phyloP scores from a whole-genome alignment of 169 alveolate species.

The Amoebophrya sp. region DNA sequence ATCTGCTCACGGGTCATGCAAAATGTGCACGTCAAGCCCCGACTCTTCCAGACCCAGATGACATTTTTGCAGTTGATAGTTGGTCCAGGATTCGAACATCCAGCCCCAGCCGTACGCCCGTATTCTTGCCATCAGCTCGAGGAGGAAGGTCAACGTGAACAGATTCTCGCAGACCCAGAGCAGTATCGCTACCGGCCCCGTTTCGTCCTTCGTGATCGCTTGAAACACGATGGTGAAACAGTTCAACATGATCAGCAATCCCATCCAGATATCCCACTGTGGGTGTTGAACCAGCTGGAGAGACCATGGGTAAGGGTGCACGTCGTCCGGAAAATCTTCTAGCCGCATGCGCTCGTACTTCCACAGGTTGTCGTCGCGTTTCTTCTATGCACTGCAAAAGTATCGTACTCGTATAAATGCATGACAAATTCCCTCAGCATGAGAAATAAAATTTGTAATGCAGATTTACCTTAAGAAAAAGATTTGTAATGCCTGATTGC shows the following conservation, averaged over 20 bases:
- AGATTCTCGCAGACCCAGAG: neutral
- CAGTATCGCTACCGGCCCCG: neutral
- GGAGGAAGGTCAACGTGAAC: neutral
- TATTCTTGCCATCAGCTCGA: neutral
- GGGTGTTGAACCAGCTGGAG: neutral
- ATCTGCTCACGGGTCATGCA: no score
- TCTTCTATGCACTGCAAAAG: no score
- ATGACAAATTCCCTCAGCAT: no score
- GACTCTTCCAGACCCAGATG: no score
- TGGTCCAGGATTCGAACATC: neutral
- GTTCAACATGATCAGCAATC: neutral
- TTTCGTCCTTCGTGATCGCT: neutral
- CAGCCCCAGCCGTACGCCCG: neutral
- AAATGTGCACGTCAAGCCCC: no score
- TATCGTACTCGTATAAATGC: no score
- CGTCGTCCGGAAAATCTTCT: neutral
- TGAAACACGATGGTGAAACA: neutral
- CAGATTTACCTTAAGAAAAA: no score
- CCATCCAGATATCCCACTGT: neutral
- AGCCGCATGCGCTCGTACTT: neutral
- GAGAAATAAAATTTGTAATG: no score
- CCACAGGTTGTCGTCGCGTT: neutral
- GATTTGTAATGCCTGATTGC: no score
- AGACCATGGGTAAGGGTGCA: neutral
- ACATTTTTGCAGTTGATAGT: no score